Evolutionary conservation across 495 filamentous ascomycete species (phyloP), one percentile per base, ranked within the genome.

Genomic region (Aspergillus ellipticus): DNA sequence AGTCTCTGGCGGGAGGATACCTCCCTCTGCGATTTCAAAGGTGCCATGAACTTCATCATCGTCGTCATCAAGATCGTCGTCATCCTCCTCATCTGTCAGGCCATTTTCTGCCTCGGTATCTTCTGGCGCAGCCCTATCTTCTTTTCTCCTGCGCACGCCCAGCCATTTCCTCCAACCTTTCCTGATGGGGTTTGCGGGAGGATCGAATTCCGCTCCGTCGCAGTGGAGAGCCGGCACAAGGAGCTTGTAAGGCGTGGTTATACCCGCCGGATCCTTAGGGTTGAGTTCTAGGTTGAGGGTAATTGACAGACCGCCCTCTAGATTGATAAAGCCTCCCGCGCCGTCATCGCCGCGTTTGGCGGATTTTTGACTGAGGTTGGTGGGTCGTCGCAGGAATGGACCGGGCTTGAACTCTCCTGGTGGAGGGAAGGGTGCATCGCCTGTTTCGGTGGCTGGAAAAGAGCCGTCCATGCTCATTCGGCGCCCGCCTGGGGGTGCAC

Each of bases 261-360:
- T 88, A n/a, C 94, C 95, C 0, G 86, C 81, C 0, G 95, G 94
- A 62, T 97, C 90, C 54, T 82, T 81, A 24, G 87, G 83, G 60
- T 84, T 89, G 59, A 97, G 82, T 73, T 98, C 94, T 61, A 94
- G 82, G 60, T 95, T 93, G 24, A 98, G 69, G 9, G 80, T 85
- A 24, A 98, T 84, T 49, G 96, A 90, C 20, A 98, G 75, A 2
- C 90, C 92, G 41, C 85, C 85, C 57, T 89, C 76, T 0, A 96
- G 77, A 58, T 95, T 81, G 61, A 92, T 73, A 21, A 68, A 65
- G 46, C 66, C 56, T 37, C 64, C 68, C 5, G 66, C 68, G n/a
- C 71, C 76, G 22, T 85, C 69, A 35, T 71, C 71, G 3, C 70
- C 73, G 9, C 68, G 60, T 37, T 70, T 72, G 6, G 68, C 61